phyloP scores from a whole-genome alignment of 1,139 yeast genomes.

The Protomyces lactucae-debilis region DNA sequence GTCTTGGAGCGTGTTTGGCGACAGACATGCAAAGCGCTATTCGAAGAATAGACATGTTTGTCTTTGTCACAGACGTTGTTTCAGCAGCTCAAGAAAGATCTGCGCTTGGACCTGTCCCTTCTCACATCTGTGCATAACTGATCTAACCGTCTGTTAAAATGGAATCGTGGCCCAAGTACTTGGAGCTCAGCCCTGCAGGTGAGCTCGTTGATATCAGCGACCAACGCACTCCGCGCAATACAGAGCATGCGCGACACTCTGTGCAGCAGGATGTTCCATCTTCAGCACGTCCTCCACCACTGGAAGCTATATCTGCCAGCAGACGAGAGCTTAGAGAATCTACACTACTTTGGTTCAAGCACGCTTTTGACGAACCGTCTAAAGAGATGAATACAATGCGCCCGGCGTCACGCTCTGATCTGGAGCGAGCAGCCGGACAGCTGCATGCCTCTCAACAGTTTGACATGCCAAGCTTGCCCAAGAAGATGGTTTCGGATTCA shows the following conservation, averaged over 20 bases:
- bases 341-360: neutral
- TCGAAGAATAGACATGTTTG: neutral
- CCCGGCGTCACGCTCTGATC: neutral
- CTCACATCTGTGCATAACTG: too few relatives aligned
- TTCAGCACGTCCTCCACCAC: neutral
- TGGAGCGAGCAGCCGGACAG: too few relatives aligned
- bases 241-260: neutral
- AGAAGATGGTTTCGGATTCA: neutral
- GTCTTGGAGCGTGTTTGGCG: constrained; percentile 36
- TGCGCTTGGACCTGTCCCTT: neutral
- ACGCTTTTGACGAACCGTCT: neutral
- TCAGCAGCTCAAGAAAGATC: neutral
- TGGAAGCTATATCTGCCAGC: neutral
- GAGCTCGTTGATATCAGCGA: neutral
- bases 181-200: neutral
- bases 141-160: neutral
- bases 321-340: neutral
- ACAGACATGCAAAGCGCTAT: constrained; percentile 23
- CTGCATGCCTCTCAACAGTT: neutral
- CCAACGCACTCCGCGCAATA: neutral
- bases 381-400: neutral
- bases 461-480: neutral
- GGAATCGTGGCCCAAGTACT: neutral
- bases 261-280: neutral
- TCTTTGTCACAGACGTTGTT: neutral